A percentile compares a stretch with the other conserved stretches of the same genome.
Evolutionary conservation across 2,329 filamentous ascomycete genomes (phyloP).

Genomic region (Verticillium albo-atrum): DNA sequence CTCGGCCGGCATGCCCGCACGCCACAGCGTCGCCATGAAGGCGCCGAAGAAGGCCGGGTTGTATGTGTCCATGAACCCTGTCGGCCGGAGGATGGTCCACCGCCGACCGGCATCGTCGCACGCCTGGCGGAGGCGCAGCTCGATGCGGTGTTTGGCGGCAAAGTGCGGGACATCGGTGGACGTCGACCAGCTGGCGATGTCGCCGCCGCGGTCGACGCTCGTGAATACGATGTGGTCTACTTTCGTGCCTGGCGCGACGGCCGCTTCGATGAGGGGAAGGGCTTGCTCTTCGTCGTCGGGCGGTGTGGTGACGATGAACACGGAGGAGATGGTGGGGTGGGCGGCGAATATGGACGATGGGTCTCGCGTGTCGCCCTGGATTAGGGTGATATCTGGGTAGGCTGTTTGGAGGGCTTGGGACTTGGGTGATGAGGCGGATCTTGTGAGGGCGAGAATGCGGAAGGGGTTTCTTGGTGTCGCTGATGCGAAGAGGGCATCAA

Average conservation of each 20-base stretch:
- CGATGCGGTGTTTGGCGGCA: constrained; percentile 14
- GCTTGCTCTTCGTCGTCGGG: constrained; percentile 19
- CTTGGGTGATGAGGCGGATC: constrained; percentile 5
- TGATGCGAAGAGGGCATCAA: constrained; percentile 18
- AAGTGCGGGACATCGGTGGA: constrained; percentile 18
- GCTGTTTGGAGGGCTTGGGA: constrained; percentile 4
- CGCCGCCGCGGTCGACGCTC: constrained; percentile 19
- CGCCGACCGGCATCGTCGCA: constrained; percentile 1
- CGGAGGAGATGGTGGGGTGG: constrained; percentile 14
- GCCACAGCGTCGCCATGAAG: constrained; percentile 20
- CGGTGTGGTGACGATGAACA: constrained; percentile 21
- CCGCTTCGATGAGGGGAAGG: constrained; percentile 18
- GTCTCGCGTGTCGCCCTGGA: constrained; percentile 11
- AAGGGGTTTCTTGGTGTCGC: neutral
- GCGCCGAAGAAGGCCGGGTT: constrained; percentile 17
- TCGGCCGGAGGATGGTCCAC: constrained; percentile 21
- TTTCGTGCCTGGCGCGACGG: neutral
- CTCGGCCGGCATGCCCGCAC: constrained; percentile 16
- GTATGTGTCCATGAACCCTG: constrained; percentile 23
- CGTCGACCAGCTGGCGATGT: constrained; percentile 16
- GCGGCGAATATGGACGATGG: constrained; percentile 14
- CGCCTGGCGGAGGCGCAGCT: constrained; percentile 10
- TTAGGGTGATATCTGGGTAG: constrained; percentile 9
- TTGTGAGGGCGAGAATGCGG: constrained; percentile 11
- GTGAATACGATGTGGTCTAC: constrained; percentile 25